Base-by-base conservation (phyloP, 2,329 filamentous ascomycete species). In the Trichoderma asperellum region DNA sequence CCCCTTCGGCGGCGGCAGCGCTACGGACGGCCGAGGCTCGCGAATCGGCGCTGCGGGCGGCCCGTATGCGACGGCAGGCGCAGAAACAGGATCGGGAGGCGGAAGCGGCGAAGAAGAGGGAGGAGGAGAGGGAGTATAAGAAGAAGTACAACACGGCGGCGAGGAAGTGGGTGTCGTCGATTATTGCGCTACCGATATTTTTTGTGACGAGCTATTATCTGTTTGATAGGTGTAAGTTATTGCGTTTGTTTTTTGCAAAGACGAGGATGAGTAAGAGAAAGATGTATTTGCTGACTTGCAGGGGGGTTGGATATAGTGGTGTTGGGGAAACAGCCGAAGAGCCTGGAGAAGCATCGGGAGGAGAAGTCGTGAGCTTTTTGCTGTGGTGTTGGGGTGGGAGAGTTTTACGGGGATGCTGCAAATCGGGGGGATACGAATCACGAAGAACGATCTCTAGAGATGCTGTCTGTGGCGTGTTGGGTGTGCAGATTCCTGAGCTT, bases 141-240 rank as follows among this genome's bases (percentile, higher is more conserved):
- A 74, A 74, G 70, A 79, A 81, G 52, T 86, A 84, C 74, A 81
- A 83, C 66, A 73, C 74, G 47, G 81, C 83, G 35, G 80, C 81
- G 67, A 75, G 83, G 69, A 83, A 81, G 73, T 87, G 84, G 79
- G 77, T 81, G 3, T 77, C 79, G 27, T 71, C 81, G 8, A 84
- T 88, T 72, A 81, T 88, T 67, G 85, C 84, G 29, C 73, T 87
- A 76, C 86, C 86, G 2, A 82, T 88, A 37, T 73, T 87, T 5
- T 70, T 88, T 16, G 85, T 88, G 61, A 86, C 84, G 32, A 87
- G 86, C 27, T 88, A 86, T 71, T 82, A 81, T 63, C 74, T 88
- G 2, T 88, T 84, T 75, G 81, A 87, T 57, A 77, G 83, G 76
- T 74, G 84, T 85, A 69, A 78, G 83, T 81, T 24, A 24, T 24